Base-by-base conservation (phyloP, 345 rosid species). In the Excoecaria agallocha region DNA sequence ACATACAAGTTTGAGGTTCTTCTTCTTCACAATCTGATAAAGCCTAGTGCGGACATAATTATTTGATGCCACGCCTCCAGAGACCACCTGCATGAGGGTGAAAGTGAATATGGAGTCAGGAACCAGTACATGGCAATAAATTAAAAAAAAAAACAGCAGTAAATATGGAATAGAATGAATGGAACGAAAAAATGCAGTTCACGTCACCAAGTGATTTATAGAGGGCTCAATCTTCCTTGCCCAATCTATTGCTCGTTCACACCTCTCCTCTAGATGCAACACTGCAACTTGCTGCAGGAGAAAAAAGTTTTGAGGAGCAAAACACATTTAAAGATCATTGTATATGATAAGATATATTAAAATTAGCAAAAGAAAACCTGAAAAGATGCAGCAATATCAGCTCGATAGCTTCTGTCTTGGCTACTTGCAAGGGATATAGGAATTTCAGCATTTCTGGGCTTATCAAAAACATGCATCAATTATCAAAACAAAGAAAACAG, bases 11-110 rank as follows among this genome's bases (percentile, higher is more conserved):
- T 81, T 89, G 71, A 94, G 82, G 81, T 78, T 75, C 72, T 88
- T 91, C 78, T 83, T 90, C 84, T 82, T 80, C 46, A 84, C 94
- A 74, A 92, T 85, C 66, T 69, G 79, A 75, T 87, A 81, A 64
- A 94, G 94, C 73, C 73, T 91, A 72, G 82, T 50, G 69, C 98
- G 87, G n/a, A 92, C 95, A 77, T 84, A 87, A 63, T 85, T 83
- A 80, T 94, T 94, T 11, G 97, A 94, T 60, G 97, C 98, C 80
- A 94, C 98, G 54, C 98, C 98, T 81, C 98, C 98, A 9, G 97
- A 89, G 66, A 94, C 91, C 56, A 91, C 97, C 98, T 94, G 84
- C 58, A 83, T 4, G 63, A 79, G 43, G 30, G 69, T n/a, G 72
- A 74, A 55, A 70, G 55, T 48, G 69, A 63, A 58, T 52, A 57